phyloP scores from a whole-genome alignment of 306 rosid species.

The Glycine soja region DNA sequence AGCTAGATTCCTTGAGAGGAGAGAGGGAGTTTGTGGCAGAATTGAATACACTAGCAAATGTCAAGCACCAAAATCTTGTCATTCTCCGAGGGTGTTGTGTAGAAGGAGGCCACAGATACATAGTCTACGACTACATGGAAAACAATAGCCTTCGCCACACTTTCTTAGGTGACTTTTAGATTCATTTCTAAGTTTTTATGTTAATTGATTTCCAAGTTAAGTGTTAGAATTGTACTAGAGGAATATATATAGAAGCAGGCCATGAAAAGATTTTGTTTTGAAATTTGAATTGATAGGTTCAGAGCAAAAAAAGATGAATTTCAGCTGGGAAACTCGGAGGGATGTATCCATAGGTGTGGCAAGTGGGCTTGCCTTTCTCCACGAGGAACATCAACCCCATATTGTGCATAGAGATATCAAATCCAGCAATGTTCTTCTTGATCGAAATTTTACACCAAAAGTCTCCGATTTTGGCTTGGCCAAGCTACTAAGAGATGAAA shows the following conservation, averaged over 20 bases:
- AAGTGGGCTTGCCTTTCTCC: slow-evolving; percentile 74
- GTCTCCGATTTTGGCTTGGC: slow-evolving; percentile 85
- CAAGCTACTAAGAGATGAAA: slow-evolving; percentile 61
- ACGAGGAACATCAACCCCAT: slow-evolving; percentile 68
- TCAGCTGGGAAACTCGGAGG: slow-evolving; percentile 70
- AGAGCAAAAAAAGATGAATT: slow-evolving; percentile 59
- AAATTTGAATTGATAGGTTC: slow-evolving; percentile 50
- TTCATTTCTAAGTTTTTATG: not conserved
- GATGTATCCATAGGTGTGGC: slow-evolving; percentile 74
- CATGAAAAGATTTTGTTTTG: no score
- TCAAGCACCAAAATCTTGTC: slow-evolving; percentile 76
- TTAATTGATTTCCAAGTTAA: not conserved
- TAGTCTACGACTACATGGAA: slow-evolving; percentile 84
- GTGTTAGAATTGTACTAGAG: not conserved
- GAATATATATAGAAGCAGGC: not conserved
- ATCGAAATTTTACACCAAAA: slow-evolving; percentile 66
- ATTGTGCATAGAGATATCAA: slow-evolving; percentile 86
- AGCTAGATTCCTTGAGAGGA: slow-evolving; percentile 76
- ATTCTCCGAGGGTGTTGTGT: slow-evolving; percentile 75
- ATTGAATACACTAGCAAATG: slow-evolving; percentile 66
- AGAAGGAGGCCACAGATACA: slow-evolving; percentile 67
- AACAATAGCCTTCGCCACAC: slow-evolving; percentile 71
- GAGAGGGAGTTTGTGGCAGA: slow-evolving; percentile 82
- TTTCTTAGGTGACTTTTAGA: slow-evolving; percentile 57
- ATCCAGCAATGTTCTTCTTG: slow-evolving; percentile 82